Conservation (phyloP, 2,329 filamentous ascomycete species). For the Hypomyces perniciosus region DNA sequence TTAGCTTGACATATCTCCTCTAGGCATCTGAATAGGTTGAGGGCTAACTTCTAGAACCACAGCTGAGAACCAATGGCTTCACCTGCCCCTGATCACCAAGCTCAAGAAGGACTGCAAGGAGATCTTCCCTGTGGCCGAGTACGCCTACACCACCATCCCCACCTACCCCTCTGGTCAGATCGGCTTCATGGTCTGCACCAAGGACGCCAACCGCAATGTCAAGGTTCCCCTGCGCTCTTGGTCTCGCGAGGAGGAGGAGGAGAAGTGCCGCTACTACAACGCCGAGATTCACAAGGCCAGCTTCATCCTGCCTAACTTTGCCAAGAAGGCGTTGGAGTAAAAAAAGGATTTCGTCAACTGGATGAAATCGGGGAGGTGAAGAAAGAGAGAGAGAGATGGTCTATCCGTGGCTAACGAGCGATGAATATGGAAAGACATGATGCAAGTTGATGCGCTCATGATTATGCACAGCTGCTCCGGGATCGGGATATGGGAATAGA, state of each 20-base stretch:
- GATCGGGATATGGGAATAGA: too few species aligned
- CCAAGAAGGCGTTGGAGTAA: constrained; percentile 66
- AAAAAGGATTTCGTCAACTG: background rate
- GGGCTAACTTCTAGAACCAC: background rate
- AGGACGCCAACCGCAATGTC: constrained; percentile 79
- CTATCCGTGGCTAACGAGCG: background rate
- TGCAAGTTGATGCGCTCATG: background rate
- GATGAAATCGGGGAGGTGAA: constrained; percentile 2
- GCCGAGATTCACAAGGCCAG: constrained; percentile 90
- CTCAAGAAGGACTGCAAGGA: constrained; percentile 96
- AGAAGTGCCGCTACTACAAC: constrained; percentile 96
- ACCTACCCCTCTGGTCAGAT: constrained; percentile 99
- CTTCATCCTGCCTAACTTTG: constrained; percentile 91
- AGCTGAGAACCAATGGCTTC: constrained; percentile 99
- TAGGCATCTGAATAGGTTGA: background rate
- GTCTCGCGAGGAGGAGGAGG: constrained; percentile 82
- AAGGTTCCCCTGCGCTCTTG: constrained; percentile 78
- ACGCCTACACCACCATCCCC: constrained; percentile 98
- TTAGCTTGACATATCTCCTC: background rate
- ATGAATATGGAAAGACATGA: background rate
- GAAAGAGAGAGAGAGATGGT: background rate
- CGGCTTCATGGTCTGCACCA: constrained; percentile 99
- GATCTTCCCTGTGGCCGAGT: constrained; percentile 96
- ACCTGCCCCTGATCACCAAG: constrained; percentile 86
- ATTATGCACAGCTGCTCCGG: background rate